Conservation (phyloP, 2,329 filamentous ascomycete species). For the Bipolaris gigantea region DNA sequence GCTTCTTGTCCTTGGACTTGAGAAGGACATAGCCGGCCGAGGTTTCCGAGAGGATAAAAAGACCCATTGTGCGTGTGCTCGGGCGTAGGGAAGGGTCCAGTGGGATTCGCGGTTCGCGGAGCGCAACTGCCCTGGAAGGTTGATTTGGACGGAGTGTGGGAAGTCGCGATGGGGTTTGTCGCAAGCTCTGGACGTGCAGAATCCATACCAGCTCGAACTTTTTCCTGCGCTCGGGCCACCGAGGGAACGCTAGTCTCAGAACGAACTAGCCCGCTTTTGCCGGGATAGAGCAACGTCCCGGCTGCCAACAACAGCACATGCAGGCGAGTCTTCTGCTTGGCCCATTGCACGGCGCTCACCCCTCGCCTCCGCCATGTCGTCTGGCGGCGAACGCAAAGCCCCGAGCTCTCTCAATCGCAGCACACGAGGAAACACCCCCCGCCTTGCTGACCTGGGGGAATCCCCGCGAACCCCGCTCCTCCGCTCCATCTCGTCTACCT, state of each 20-base stretch:
- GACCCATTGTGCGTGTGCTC: constrained; percentile 43
- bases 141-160: constrained; percentile 19
- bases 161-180: constrained; percentile 23
- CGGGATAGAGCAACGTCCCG: background rate
- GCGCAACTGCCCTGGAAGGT: constrained; percentile 13
- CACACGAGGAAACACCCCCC: constrained; percentile 36
- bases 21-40: constrained; percentile 92
- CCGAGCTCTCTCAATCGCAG: constrained; percentile 35
- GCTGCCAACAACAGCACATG: background rate
- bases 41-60: constrained; percentile 45
- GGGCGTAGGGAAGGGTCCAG: constrained; percentile 7
- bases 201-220: constrained; percentile 15
- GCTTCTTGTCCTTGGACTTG: constrained; percentile 98
- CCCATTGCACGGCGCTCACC: background rate
- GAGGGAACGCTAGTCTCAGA: constrained; percentile 1
- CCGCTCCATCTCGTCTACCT: constrained; percentile 61
- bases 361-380: constrained; percentile 10
- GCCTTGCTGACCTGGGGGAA: constrained; percentile 41
- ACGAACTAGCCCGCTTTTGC: background rate
- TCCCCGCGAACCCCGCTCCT: constrained; percentile 53
- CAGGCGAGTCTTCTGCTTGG: background rate
- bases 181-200: constrained; percentile 12
- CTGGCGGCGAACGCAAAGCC: constrained; percentile 38
- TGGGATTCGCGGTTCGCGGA: constrained; percentile 10
- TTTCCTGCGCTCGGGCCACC: constrained; percentile 13